phyloP scores from a whole-genome alignment of 148 eudicot species.

The Diospyros kaki region DNA sequence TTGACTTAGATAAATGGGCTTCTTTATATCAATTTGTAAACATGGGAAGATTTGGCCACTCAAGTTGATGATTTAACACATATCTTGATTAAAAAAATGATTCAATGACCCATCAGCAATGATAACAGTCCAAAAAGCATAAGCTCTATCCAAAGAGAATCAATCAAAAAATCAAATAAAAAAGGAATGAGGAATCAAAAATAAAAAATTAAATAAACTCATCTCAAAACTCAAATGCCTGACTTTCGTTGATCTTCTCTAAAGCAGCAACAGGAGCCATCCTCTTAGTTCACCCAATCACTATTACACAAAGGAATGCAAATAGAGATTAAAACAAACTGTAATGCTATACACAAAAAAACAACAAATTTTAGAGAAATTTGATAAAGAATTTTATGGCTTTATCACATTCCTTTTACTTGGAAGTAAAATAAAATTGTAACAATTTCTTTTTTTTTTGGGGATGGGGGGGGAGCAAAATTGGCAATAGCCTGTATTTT shows the following conservation, averaged over 20 bases:
- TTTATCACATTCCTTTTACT: too few species aligned
- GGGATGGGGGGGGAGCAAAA: too few species aligned
- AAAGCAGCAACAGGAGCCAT: slow-evolving; percentile 61
- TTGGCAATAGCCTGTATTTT: too few species aligned
- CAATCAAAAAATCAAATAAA: not conserved
- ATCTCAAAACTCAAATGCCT: not conserved
- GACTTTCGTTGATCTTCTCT: slow-evolving; percentile 76
- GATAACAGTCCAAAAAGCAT: slow-evolving; percentile 76
- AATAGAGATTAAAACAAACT: too few species aligned
- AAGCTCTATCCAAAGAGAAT: slow-evolving; percentile 41
- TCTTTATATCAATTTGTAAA: slow-evolving; percentile 18
- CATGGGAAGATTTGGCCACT: slow-evolving; percentile 54
- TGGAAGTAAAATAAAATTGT: too few species aligned
- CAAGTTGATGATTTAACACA: slow-evolving; percentile 52
- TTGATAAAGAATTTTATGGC: too few species aligned
- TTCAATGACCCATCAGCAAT: slow-evolving; percentile 75
- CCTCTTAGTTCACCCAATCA: slow-evolving; percentile 68
- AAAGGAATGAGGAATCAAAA: not conserved
- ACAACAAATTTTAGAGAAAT: not conserved
- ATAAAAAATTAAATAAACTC: not conserved
- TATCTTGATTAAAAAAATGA: slow-evolving; percentile 55
- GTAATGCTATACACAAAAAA: too few species aligned
- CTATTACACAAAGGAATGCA: slow-evolving; percentile 24
- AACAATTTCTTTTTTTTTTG: too few species aligned
- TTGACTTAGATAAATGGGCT: slow-evolving; percentile 4